phyloP scores from a whole-genome alignment of 2,329 filamentous ascomycete species.

The Claviceps fusiformis region DNA sequence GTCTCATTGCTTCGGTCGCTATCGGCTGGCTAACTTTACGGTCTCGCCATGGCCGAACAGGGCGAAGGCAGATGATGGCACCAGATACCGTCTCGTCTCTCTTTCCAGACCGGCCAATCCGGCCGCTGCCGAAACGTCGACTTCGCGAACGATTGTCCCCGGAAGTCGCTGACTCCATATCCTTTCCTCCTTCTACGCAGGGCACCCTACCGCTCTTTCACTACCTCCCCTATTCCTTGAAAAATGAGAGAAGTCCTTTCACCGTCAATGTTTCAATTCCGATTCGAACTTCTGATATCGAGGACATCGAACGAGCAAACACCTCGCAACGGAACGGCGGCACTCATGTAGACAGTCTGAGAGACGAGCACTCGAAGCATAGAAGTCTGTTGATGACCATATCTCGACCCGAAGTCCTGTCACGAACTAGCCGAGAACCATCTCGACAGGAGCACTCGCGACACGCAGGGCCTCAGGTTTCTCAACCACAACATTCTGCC shows the following conservation, averaged over 20 bases:
- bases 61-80: constrained; percentile 41
- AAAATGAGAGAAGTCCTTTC: constrained; percentile 25
- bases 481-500: constrained; percentile 49
- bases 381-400: constrained; percentile 29
- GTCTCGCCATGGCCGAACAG: constrained; percentile 18
- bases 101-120: constrained; percentile 83
- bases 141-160: constrained; percentile 78
- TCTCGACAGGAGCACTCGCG: constrained; percentile 31
- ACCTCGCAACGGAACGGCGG: constrained; percentile 15
- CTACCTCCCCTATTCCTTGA: constrained; percentile 38
- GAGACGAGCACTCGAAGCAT: constrained; percentile 42
- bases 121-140: constrained; percentile 78
- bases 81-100: constrained; percentile 66
- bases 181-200: constrained; percentile 65
- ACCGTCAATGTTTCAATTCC: constrained; percentile 5
- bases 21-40: constrained; percentile 17
- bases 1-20: constrained; percentile 7
- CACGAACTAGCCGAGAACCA: constrained; percentile 27
- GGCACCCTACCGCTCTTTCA: constrained; percentile 61
- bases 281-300: background rate
- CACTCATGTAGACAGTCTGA: constrained; percentile 16
- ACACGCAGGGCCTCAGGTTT: constrained; percentile 25
- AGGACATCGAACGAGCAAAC: background rate
- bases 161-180: constrained; percentile 68
- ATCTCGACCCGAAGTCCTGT: constrained; percentile 31